Base-by-base conservation (phyloP, 2,329 filamentous ascomycete genomes). In the Domatiomyces globalis region DNA sequence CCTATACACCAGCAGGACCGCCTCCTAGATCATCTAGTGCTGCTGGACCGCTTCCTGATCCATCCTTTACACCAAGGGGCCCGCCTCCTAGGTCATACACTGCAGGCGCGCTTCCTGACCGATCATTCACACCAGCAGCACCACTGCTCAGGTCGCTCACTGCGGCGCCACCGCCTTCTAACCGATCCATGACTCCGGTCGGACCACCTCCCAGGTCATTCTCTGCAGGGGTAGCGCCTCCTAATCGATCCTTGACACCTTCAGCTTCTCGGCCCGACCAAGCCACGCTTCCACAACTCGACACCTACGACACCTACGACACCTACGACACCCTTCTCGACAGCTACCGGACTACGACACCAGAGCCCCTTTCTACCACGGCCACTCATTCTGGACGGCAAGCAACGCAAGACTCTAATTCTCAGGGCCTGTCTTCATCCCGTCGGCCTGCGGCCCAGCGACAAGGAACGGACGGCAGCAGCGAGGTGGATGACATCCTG, bases 401-500 rank as follows among this genome's bases (percentile, higher is more conserved):
- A 10, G 10, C 9, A 5, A 15, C 33, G 12, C 33, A 39, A 15
- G 8, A 7, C 9, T 15, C 15, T 5, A 17, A 9, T 29, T 45
- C n/a, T n/a, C 46, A 45, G 22, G n/a, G 6, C 20, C 10, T 5
- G 9, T 15, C 33, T 39, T 39, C 33, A 39, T 39, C 15, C 33
- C 33, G 10, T 39, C 10, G 12, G 33, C 33, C 33, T 39, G 33
- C 12, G 15, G 2, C 15, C 10, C 33, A 15, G 10, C 15, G 33
- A 39, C 33, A 39, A 15, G 9, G 10, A 7, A 39, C 33, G 12
- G 33, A 15, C 33, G 33, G 33, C 29, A 33, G 29, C 33, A 57
- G 56, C 45, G 56, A 49, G 20, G 46, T 58, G 22, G 54, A 60
- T 39, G 55, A 60, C 46, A 60, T 60, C 29, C 51, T 60, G 48